Percentiles rank a stretch among this genome's conserved stretches.
phyloP scores from a whole-genome alignment of 2,329 filamentous ascomycete species.

The Colletotrichum orbiculare region DNA sequence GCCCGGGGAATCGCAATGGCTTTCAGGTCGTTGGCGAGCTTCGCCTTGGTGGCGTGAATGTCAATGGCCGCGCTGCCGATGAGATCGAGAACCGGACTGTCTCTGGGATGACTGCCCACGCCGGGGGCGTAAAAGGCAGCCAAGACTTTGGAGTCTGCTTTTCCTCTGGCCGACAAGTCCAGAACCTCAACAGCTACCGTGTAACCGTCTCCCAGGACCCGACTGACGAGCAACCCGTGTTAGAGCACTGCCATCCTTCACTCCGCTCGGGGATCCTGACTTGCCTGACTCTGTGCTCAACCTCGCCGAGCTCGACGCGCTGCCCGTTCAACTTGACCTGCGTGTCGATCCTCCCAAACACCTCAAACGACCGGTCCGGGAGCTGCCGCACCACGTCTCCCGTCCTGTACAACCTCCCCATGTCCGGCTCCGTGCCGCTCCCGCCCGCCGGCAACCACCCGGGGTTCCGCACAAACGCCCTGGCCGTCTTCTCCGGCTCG shows the following conservation, averaged over 20 bases:
- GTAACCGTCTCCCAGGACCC: not conserved
- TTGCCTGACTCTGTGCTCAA: conserved; percentile 32
- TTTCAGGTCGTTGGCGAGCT: conserved; percentile 2
- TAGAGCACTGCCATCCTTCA: not conserved
- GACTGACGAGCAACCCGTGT: not conserved
- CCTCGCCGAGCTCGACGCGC: conserved; percentile 40
- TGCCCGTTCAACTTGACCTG: conserved; percentile 41
- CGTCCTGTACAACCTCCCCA: conserved; percentile 53
- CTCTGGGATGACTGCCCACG: not conserved
- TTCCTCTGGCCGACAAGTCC: not conserved
- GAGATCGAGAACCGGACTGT: not conserved
- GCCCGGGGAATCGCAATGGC: conserved; percentile 7
- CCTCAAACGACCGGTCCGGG: conserved; percentile 32
- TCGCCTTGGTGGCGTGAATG: not conserved
- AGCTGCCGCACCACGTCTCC: conserved; percentile 51
- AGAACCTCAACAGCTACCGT: conserved; percentile 11
- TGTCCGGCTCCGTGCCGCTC: not conserved
- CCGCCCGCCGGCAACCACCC: conserved; percentile 44
- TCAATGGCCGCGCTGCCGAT: conserved; percentile 1
- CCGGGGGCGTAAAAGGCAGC: conserved; percentile 8
- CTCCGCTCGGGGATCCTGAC: not conserved
- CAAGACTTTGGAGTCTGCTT: not conserved
- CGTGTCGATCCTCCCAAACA: conserved; percentile 37
- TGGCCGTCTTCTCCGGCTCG: conserved; percentile 55
- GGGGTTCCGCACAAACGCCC: conserved; percentile 56